A percentile compares a stretch with the other conserved stretches of the same genome.
These are phyloP conservation scores for Daldinia caldariorum DNA, from an alignment of 495 filamentous ascomycete species.

Conservation along the genomic window DNA sequence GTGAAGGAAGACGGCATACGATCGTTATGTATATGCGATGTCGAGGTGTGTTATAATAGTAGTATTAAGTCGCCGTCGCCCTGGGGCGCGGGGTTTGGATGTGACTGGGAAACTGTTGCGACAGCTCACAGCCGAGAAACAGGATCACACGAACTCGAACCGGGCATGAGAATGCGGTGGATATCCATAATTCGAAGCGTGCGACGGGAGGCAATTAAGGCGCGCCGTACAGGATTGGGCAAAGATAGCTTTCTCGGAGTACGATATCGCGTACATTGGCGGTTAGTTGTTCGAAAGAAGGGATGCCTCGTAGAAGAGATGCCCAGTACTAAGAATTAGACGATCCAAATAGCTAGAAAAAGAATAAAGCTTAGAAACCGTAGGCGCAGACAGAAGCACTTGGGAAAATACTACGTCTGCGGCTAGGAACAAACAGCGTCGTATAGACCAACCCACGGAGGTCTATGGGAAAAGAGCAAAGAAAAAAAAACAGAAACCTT, in stretches of 20 bases:
- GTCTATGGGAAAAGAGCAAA: conserved; percentile 14
- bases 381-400: conserved; percentile 17
- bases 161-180: conserved; percentile 38
- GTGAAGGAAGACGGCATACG: conserved; percentile 9
- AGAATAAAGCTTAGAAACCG: not conserved
- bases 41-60: conserved; percentile 21
- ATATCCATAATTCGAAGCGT: conserved; percentile 47
- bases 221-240: conserved; percentile 39
- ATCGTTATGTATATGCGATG: conserved; percentile 13
- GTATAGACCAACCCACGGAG: not conserved
- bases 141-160: conserved; percentile 50
- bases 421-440: conserved; percentile 1
- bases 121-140: conserved; percentile 46
- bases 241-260: conserved; percentile 37
- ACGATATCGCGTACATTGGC: conserved; percentile 49
- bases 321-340: conserved; percentile 8
- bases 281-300: conserved; percentile 35
- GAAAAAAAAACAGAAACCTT: not conserved
- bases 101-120: conserved; percentile 40
- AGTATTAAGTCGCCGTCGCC: conserved; percentile 27
- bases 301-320: conserved; percentile 32
- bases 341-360: not conserved
- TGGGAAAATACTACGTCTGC: conserved; percentile 15
- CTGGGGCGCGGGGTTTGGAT: conserved; percentile 34
- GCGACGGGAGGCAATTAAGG: conserved; percentile 27